Percentiles rank a stretch among this genome's conserved stretches.
These are phyloP conservation scores for Chamaecyparis obtusa DNA, from an alignment of 75 land plant genomes.

Conservation along the genomic window DNA sequence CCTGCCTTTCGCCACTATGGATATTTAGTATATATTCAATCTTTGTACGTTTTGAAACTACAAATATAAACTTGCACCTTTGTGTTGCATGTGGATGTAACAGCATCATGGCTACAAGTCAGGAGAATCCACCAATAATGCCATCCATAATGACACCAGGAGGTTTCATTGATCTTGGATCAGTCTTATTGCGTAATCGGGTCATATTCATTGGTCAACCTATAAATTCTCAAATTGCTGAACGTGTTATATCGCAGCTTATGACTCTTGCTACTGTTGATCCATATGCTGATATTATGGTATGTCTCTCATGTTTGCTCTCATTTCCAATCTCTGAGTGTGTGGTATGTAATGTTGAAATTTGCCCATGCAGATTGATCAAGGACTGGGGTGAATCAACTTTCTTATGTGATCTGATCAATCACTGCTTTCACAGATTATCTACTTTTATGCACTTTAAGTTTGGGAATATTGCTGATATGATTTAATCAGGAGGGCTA, in stretches of 20 bases:
- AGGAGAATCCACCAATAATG: slow-evolving; percentile 77
- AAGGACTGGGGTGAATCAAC: background rate
- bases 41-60: background rate
- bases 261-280: slow-evolving; percentile 82
- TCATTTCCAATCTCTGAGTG: background rate
- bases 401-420: background rate
- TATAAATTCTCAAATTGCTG: slow-evolving; percentile 79
- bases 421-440: background rate
- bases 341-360: background rate
- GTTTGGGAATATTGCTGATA: background rate
- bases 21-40: background rate
- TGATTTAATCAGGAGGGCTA: background rate
- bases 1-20: background rate
- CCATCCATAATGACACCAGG: slow-evolving; percentile 86
- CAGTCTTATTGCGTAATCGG: slow-evolving; percentile 76
- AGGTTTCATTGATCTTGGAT: slow-evolving; percentile 71
- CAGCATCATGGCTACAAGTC: slow-evolving; percentile 54
- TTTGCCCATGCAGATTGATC: background rate
- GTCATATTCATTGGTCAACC: slow-evolving; percentile 89
- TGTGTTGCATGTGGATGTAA: slow-evolving; percentile 13
- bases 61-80: background rate
- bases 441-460: background rate
- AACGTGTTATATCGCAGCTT: slow-evolving; percentile 91
- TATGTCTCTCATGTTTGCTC: slow-evolving; percentile 17
- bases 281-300: slow-evolving; percentile 88